Evolutionary conservation across 2,329 filamentous ascomycete genomes (phyloP), one percentile per base, ranked within the genome.

Genomic region (Fonsecaea multimorphosa): DNA sequence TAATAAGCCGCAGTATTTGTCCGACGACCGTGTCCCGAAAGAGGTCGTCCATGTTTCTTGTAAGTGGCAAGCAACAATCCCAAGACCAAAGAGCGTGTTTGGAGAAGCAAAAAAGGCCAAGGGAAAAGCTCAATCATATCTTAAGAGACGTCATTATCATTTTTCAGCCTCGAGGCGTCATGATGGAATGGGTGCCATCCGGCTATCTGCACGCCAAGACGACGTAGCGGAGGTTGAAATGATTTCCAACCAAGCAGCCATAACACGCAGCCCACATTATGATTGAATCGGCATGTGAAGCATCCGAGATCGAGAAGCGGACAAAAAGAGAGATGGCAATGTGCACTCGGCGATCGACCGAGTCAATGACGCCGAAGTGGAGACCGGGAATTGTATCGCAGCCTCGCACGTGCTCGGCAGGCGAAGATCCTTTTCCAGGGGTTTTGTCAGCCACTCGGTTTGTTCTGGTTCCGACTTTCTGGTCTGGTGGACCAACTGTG

Each of bases 191-290:
- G 34, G 31, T 36, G 31, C n/a, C 29, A 24, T 31, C 19, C 4
- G 31, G 12, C 19, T 40, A 44, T 32, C 58, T 27, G 31, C 24
- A 22, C 22, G 34, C 22, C 29, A 32, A n/a, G 24, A 58, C 27
- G 27, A 58, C 55, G 86, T 83, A 68, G 84, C 82, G 2, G 77
- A 73, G 64, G 82, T 84, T 34, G 74, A 74, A 27, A 84, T 75
- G 7, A 74, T 68, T 58, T 74, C 80, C 78, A 55, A 78, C 76
- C 11, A 76, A 69, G 44, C 9, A 49, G 44, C 44, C 11, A 1
- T 79, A 63, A 83, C 81, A n/a, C 79, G 78, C 29, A 84, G 73
- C 51, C 81, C 72, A 51, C 1, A 14, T 80, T 78, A 31, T 24
- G 31, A 60, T 52, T 38, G 44, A 38, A 22, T 46, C 57, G 57